These are phyloP conservation scores for Microsporum audouinii DNA, from an alignment of 2,329 filamentous ascomycete genomes.

Conservation along the genomic window DNA sequence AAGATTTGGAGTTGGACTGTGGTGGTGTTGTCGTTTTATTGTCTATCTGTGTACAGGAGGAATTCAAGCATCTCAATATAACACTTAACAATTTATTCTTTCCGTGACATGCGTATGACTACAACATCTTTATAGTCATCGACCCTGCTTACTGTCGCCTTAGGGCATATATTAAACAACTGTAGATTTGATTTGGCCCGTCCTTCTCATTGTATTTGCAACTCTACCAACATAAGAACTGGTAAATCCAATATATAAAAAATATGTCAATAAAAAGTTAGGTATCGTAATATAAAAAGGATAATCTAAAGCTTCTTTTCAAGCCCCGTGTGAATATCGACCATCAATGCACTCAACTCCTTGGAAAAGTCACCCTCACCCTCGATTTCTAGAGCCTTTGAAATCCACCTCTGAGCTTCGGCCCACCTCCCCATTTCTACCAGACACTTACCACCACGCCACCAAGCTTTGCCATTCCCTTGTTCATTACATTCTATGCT, in stretches of 20 bases:
- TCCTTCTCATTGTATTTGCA: background rate
- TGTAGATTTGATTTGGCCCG: too few relatives aligned
- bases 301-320: conserved; percentile 26
- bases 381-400: conserved; percentile 69
- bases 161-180: too few relatives aligned
- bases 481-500: conserved; percentile 78
- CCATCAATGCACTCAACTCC: conserved; percentile 48
- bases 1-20: background rate
- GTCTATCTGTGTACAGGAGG: too few relatives aligned
- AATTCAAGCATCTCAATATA: background rate
- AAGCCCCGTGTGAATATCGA: conserved; percentile 53
- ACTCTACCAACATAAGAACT: background rate
- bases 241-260: background rate
- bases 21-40: background rate
- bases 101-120: background rate
- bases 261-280: background rate
- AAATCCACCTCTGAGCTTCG: conserved; percentile 72
- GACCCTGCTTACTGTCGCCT: too few relatives aligned
- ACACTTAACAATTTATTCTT: background rate
- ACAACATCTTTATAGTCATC: too few relatives aligned
- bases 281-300: background rate
- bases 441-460: conserved; percentile 72
- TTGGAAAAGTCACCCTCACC: conserved; percentile 40
- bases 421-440: conserved; percentile 80
- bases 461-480: conserved; percentile 92